Base-by-base conservation (phyloP, 148 eudicot species). In the Rhododendron simsii region DNA sequence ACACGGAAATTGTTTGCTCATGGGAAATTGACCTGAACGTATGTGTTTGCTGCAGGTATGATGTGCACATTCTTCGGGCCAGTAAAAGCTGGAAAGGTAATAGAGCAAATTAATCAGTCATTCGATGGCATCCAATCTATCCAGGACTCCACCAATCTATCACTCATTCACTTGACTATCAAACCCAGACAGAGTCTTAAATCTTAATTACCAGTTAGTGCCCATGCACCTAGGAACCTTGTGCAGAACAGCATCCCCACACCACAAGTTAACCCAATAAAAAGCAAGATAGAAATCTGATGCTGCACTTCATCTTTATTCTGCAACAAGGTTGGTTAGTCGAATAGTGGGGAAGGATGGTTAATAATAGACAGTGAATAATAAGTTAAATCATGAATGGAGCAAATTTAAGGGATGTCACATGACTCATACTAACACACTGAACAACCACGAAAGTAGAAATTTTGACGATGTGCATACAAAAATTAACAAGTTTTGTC, bases 291-390 rank as follows among this genome's bases (percentile, higher is more conserved):
- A 37, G 96, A 94, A 91, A 95, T 93, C 85, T 95, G 95, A 88
- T 92, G 99, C 84, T 95, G 98, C 84, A 98, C 98, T 92, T 91
- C 93, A 83, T 87, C 87, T 85, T 94, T 94, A 89, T 90, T 95
- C 98, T 95, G 98, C 92, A 92, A 76, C 85, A 88, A 5, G 67
- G 16, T 77, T 35, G 76, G 61, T 74, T n/a, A 80, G 84, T 61
- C 55, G 84, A 7, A 47, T 20, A 53, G 14, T 12, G 44, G 41
- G 28, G 30, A n/a, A 73, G 45, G 18, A 30, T 10, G 79, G 11
- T 15, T 23, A 47, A 2, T 13, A 78, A 47, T 20, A 78, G 16
- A 57, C 2, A 26, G 20, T 3, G 50, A 75, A 16, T 82, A 45
- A 78, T 14, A 21, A 45, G 51, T 78, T 78, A 23, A 63, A 67